Percentiles rank a stretch among this genome's conserved stretches.
These are phyloP conservation scores for Pichia sp. DNA, from an alignment of 1,139 yeast species.

Conservation along the genomic window DNA sequence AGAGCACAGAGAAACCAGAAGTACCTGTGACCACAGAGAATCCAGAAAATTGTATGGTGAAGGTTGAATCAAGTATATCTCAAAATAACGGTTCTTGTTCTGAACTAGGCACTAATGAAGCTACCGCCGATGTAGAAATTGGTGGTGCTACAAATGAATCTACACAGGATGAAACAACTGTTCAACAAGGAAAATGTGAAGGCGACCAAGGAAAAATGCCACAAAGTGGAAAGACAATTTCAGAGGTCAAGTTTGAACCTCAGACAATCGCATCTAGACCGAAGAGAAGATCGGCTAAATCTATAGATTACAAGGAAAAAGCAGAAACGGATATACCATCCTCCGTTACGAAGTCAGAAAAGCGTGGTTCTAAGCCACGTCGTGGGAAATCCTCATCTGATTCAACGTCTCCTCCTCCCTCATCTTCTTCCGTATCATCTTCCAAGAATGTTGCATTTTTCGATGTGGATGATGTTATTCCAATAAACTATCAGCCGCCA, in stretches of 20 bases:
- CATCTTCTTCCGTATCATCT: not conserved
- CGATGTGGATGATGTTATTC: slow-evolving; percentile 31
- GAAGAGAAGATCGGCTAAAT: slow-evolving; percentile 29
- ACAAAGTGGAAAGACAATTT: not conserved
- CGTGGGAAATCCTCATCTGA: slow-evolving; percentile 12
- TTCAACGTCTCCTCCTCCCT: slow-evolving; percentile 10
- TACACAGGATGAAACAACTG: not conserved
- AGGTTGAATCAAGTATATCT: not conserved
- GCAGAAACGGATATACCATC: slow-evolving; percentile 27
- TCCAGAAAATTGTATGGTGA: not conserved
- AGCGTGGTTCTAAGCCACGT: slow-evolving; percentile 5
- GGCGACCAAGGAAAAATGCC: not conserved
- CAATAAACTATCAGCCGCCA: slow-evolving; percentile 34
- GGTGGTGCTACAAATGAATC: not conserved
- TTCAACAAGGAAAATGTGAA: not conserved
- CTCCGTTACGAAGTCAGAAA: slow-evolving; percentile 2
- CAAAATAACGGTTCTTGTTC: not conserved
- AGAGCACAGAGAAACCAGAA: not conserved
- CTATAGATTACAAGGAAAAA: slow-evolving; percentile 32
- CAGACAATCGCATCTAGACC: slow-evolving; percentile 23
- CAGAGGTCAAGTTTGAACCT: not conserved
- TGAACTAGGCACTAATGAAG: not conserved
- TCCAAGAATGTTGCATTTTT: slow-evolving; percentile 14
- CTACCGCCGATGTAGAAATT: not conserved
- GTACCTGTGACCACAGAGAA: not conserved